These are phyloP conservation scores for Cinnamomum micranthum DNA, from an alignment of 164 flowering plant species.

Conservation along the genomic window DNA sequence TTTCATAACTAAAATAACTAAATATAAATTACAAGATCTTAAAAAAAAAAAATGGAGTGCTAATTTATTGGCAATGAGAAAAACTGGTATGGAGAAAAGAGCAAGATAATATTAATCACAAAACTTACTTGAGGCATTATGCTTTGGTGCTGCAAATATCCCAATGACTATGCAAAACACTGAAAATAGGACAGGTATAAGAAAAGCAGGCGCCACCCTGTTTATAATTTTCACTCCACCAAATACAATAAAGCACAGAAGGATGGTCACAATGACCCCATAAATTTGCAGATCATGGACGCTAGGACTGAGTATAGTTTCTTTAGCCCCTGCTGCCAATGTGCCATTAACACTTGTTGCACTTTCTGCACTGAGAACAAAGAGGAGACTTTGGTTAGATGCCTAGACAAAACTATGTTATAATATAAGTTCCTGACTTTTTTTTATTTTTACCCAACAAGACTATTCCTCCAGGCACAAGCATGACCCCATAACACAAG, in stretches of 20 bases:
- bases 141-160: constrained; percentile 50
- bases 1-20: neutral
- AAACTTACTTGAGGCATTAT: constrained; percentile 60
- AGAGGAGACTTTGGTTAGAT: neutral
- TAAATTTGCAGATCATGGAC: constrained; percentile 93
- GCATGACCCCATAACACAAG: too few species aligned
- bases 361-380: constrained; percentile 53
- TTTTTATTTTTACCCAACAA: too few species aligned
- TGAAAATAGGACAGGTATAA: constrained; percentile 85
- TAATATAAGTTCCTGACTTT: neutral
- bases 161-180: constrained; percentile 85
- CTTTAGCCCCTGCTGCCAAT: constrained; percentile 21
- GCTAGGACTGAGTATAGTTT: constrained; percentile 58
- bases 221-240: constrained; percentile 99
- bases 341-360: constrained; percentile 74
- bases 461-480: too few species aligned
- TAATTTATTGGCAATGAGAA: neutral
- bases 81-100: neutral
- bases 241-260: constrained; percentile 91
- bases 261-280: constrained; percentile 89
- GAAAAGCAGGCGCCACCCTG: constrained; percentile 97
- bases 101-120: neutral
- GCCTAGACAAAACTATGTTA: neutral
- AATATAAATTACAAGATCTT: neutral
- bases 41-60: neutral